A percentile compares a stretch with the other conserved stretches of the same genome.
Evolutionary conservation across 2,329 filamentous ascomycete species (phyloP).

Genomic region (Penicillium hesseltinei): DNA sequence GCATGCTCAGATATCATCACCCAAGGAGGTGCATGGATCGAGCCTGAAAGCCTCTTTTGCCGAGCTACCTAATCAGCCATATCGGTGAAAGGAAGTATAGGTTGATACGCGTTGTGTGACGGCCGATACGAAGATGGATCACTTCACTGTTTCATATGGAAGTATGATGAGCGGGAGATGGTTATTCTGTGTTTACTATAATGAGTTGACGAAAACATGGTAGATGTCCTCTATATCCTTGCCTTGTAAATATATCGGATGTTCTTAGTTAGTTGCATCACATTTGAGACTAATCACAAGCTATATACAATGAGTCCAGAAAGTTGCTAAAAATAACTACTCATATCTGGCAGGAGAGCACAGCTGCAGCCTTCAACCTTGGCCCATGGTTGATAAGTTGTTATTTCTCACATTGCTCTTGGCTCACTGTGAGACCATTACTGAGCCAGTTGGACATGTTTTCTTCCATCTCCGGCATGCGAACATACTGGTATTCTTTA

Average conservation of each 20-base stretch:
- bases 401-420: no score
- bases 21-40: not conserved
- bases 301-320: not conserved
- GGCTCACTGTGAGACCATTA: no score
- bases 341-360: no score
- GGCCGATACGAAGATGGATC: not conserved
- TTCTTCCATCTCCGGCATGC: no score
- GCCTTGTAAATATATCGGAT: not conserved
- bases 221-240: not conserved
- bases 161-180: not conserved
- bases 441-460: no score
- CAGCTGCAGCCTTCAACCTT: no score
- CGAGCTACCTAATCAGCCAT: not conserved
- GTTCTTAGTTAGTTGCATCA: not conserved
- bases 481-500: no score
- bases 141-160: not conserved
- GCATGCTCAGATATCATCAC: not conserved
- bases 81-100: not conserved
- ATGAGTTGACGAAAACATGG: not conserved
- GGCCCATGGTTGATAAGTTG: no score
- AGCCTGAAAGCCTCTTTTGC: not conserved
- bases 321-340: no score
- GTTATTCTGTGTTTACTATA: not conserved
- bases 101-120: not conserved
- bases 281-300: not conserved